Percentiles rank a stretch among this genome's conserved stretches.
phyloP scores from a whole-genome alignment of 2,329 filamentous ascomycete genomes.

The Curvularia lunata region DNA sequence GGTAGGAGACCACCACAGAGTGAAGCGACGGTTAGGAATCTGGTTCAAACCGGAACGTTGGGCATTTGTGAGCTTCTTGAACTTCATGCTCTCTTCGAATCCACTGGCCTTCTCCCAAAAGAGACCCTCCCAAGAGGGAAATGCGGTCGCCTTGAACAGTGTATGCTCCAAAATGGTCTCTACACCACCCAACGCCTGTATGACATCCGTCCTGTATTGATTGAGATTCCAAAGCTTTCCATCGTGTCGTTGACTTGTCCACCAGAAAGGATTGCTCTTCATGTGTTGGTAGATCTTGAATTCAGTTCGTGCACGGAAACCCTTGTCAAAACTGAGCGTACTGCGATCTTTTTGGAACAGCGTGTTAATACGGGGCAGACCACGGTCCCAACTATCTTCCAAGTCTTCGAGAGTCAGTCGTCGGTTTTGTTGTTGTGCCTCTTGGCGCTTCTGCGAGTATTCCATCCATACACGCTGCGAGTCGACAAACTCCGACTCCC shows the following conservation, averaged over 20 bases:
- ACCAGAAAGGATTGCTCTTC: slow-evolving; percentile 99
- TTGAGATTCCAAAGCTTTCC: slow-evolving; percentile 98
- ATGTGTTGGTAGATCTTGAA: slow-evolving; percentile 99
- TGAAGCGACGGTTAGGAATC: slow-evolving; percentile 98
- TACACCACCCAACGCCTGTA: slow-evolving; percentile 93
- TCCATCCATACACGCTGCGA: slow-evolving; percentile 99
- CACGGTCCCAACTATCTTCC: slow-evolving; percentile 98
- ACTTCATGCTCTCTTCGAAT: slow-evolving; percentile 76
- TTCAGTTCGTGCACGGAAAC: slow-evolving; percentile 91
- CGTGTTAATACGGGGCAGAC: slow-evolving; percentile 96
- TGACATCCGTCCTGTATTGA: slow-evolving; percentile 93
- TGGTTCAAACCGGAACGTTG: slow-evolving; percentile 97
- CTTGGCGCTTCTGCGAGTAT: slow-evolving; percentile 95
- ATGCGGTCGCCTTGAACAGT: slow-evolving; percentile 94
- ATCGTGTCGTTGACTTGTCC: slow-evolving; percentile 96
- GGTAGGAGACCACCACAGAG: slow-evolving; percentile 91
- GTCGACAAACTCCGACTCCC: slow-evolving; percentile 99
- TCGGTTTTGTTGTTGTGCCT: slow-evolving; percentile 96
- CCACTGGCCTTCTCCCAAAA: slow-evolving; percentile 77
- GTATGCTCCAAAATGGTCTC: slow-evolving; percentile 98
- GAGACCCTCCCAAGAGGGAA: slow-evolving; percentile 94
- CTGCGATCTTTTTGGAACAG: slow-evolving; percentile 98
- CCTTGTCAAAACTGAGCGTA: slow-evolving; percentile 97
- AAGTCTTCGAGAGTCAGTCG: slow-evolving; percentile 93
- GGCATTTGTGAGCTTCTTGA: slow-evolving; percentile 98